Percentiles rank a stretch among this genome's conserved stretches.
phyloP scores from a whole-genome alignment of 2,329 filamentous ascomycete genomes.

The Lachnellula subtilissima region DNA sequence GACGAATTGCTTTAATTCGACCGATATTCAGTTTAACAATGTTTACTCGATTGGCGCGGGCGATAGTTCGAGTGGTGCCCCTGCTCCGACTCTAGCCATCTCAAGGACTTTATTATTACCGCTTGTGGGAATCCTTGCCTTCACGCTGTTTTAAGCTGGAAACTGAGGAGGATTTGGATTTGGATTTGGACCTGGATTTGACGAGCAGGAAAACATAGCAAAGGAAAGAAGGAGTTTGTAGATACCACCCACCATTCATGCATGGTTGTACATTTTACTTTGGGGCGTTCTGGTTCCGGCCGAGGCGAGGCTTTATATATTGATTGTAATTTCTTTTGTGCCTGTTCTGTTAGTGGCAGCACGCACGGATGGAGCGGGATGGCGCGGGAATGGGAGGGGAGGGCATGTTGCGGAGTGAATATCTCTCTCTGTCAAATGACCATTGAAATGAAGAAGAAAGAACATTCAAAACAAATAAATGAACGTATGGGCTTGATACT shows the following conservation, averaged over 20 bases:
- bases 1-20: conserved; percentile 81
- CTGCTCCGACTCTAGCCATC: not conserved
- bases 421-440: not conserved
- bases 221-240: not conserved
- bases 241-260: not conserved
- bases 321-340: not conserved
- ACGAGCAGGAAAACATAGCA: not conserved
- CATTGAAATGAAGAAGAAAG: not conserved
- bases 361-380: too few relatives aligned
- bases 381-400: not conserved
- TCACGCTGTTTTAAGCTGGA: not conserved
- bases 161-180: not conserved
- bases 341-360: not conserved
- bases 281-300: not conserved
- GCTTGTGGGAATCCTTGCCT: not conserved
- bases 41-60: conserved; percentile 61
- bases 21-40: conserved; percentile 28
- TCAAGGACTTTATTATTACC: not conserved
- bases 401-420: not conserved
- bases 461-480: not conserved
- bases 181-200: not conserved
- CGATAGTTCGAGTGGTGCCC: not conserved
- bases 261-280: not conserved
- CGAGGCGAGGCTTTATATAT: not conserved
- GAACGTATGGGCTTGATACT: too few relatives aligned